Evolutionary conservation across 495 filamentous ascomycete genomes (phyloP).

Genomic region (Aspergillus avenaceus): DNA sequence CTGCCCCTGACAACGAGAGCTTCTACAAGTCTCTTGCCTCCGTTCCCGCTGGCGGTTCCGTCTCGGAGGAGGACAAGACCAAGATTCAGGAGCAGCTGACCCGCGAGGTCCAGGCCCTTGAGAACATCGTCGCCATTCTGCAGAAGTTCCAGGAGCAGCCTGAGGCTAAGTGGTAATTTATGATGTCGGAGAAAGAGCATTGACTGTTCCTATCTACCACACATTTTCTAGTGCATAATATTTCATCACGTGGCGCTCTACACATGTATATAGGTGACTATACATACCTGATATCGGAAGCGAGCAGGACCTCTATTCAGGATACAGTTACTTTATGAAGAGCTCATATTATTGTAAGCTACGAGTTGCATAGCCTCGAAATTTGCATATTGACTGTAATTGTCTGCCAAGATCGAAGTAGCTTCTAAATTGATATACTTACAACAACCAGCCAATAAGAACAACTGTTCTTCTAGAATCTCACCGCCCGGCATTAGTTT

Average conservation of each 20-base stretch:
- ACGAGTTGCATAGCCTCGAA: not conserved
- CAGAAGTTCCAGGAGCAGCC: constrained; percentile 65
- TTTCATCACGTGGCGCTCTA: constrained; percentile 2
- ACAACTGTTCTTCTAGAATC: not conserved
- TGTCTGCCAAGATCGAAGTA: no score
- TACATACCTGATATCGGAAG: not conserved
- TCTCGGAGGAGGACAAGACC: constrained; percentile 62
- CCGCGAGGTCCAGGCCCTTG: constrained; percentile 68
- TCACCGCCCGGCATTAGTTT: not conserved
- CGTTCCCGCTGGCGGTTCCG: constrained; percentile 25
- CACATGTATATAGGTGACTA: constrained; percentile 30
- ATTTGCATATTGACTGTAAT: not conserved
- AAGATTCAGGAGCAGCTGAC: constrained; percentile 58
- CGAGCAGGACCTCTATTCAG: not conserved
- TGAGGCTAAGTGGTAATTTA: constrained; percentile 64
- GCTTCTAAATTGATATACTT: no score
- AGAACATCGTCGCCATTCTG: constrained; percentile 69
- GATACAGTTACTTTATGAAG: not conserved
- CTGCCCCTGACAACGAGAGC: constrained; percentile 83
- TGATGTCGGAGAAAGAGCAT: constrained; percentile 4
- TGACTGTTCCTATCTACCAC: not conserved
- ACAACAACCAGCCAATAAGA: not conserved
- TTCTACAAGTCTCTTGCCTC: constrained; percentile 56
- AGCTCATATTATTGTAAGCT: not conserved
- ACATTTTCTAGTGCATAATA: constrained; percentile 3